Base-by-base conservation (phyloP, 163 green algal genomes). In the Prototheca wickerhamii region DNA sequence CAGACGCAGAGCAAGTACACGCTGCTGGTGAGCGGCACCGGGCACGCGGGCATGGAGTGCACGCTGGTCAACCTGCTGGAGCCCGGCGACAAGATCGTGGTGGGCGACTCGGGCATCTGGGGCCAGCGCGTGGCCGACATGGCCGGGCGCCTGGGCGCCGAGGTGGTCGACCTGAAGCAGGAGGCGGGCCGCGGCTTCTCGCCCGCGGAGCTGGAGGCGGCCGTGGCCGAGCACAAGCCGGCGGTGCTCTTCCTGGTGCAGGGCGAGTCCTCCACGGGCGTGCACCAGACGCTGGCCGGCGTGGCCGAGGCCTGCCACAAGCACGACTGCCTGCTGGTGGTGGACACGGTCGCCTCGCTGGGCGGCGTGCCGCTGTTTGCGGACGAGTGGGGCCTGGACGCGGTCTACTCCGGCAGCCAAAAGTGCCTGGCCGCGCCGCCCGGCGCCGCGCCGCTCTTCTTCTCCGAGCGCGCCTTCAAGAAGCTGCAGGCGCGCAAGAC, bases 271-370 rank as follows among this genome's bases (percentile, higher is more conserved):
- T 91, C 77, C 73, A 95, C 90, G 40, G 90, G 90, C 56, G 82
- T 85, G 35, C 81, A 87, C 63, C 89, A 96, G 77, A 87, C 46
- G 43, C 77, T 97, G 53, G 87, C 84, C 40, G 91, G 90, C 23
- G 60, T 97, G 55, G 65, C 57, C 52, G 86, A 95, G 52, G 59
- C 89, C 28, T 96, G 88, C 79, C 72, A 77, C 20, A 65, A 76
- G 46, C 84, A 85, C 33, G 86, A 80, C 70, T 87, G 81, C 2
- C 80, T 96, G 76, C 82, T 96, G 72, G 75, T 95, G 65, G 87
- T 96, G 35, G 91, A 97, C 85, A 95, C 91, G 2, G 91, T 97
- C 28, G 96, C 89, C 84, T 88, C 82, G 1, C 80, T 97, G 65
- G 91, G 89, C 30, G 91, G 90, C 30, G 86, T 97, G 57, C 91